These are phyloP conservation scores for Echites panduratus DNA, from an alignment of 257 asterid genomes.

Conservation along the genomic window DNA sequence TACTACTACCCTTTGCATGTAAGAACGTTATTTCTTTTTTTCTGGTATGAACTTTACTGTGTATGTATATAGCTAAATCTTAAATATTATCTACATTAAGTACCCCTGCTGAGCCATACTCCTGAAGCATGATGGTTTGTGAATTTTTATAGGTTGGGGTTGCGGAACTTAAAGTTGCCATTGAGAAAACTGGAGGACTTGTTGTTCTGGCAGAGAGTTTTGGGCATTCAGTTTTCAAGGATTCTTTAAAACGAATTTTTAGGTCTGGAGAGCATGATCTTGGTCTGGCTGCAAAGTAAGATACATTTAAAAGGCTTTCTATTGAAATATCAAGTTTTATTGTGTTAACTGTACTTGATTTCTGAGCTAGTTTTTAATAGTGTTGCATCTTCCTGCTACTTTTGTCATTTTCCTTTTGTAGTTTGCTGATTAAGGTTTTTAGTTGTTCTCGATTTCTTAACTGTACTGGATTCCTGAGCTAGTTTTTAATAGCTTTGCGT, in stretches of 20 bases:
- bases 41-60: neutral
- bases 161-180: constrained; percentile 89
- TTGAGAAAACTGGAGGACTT: constrained; percentile 93
- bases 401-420: too few species aligned
- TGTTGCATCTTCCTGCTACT: neutral
- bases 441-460: neutral
- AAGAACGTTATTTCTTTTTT: neutral
- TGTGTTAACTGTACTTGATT: neutral
- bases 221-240: constrained; percentile 95
- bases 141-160: constrained; percentile 66
- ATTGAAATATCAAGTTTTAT: neutral
- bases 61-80: neutral
- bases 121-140: constrained; percentile 1
- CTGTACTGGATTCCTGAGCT: neutral
- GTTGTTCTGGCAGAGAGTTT: constrained; percentile 95
- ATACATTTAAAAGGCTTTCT: constrained; percentile 23
- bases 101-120: neutral
- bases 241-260: constrained; percentile 69
- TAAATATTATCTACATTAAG: neutral
- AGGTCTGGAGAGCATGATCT: constrained; percentile 79
- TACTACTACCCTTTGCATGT: neutral
- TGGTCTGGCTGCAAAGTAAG: constrained; percentile 89
- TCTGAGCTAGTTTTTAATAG: neutral
- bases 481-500: neutral
- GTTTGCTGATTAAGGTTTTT: neutral